Evolutionary conservation across 2,329 filamentous ascomycete species (phyloP), one percentile per base, ranked within the genome.

Genomic region (Penicillium sp.): DNA sequence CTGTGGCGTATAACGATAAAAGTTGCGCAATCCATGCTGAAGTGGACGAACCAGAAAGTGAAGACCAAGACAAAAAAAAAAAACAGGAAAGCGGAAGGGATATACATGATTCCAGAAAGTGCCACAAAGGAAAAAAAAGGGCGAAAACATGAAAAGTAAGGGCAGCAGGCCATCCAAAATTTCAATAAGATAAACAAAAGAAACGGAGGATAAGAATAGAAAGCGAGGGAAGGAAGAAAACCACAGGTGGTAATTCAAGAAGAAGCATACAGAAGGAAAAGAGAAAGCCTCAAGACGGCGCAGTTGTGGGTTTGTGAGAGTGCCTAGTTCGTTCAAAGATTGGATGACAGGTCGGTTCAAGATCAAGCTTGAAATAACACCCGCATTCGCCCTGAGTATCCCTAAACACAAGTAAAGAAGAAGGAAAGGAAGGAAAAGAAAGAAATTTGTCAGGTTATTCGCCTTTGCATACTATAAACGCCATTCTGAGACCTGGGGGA

Each of bases 401-500:
- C 24, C 50, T n/a, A 56, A 55, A 40, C 49, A 35, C 28, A 49
- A 37, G 35, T 5, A 10, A 37, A 15, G 13, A 37, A 35, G 38
- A 54, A 40, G 47, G 19, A 42, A 53, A 56, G 63, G 49, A 64
- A 38, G 22, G 62, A 63, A 56, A 63, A 26, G 57, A 60, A 62
- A 62, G 53, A 53, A 65, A 62, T 53, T 60, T 65, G 68, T 66
- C 53, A 65, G 51, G 51, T 60, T 54, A 59, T 71, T 68, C 66
- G 71, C 68, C 70, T 70, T 73, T 72, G 72, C 70, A 72, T 70
- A 74, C 60, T 71, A 69, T 73, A 73, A 78, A 79, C 76, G 76
- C 75, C 76, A 71, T 71, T 72, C 68, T 70, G 72, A 73, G 72
- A 74, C 73, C 68, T 60, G 59, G 49, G 72, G 66, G 72, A 74